phyloP scores from a whole-genome alignment of 352 stramenopile genomes.

The Phytophthora gonapodyides region DNA sequence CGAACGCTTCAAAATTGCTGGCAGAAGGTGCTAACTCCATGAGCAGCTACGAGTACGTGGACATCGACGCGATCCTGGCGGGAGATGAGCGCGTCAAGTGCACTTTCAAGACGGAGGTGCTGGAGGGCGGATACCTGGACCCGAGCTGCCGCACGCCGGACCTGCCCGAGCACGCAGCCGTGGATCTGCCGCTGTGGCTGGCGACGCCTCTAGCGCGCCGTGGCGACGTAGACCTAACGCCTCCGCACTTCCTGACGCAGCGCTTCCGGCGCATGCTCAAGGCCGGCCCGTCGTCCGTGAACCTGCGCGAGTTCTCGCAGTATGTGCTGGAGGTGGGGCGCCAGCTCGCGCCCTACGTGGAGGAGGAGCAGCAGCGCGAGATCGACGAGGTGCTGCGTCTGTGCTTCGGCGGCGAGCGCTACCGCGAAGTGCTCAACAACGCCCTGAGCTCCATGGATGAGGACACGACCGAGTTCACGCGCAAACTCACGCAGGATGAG shows the following conservation, averaged over 20 bases:
- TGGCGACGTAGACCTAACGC: conserved; percentile 58
- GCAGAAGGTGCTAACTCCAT: conserved; percentile 7
- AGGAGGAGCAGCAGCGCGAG: conserved; percentile 46
- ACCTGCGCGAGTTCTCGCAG: conserved; percentile 75
- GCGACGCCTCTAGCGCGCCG: conserved; percentile 53
- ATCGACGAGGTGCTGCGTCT: conserved; percentile 83
- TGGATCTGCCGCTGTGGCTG: conserved; percentile 85
- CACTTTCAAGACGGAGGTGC: conserved; percentile 67
- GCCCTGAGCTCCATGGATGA: conserved; percentile 83
- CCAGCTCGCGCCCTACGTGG: conserved; percentile 60
- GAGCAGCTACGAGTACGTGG: conserved; percentile 52
- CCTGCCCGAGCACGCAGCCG: conserved; percentile 44
- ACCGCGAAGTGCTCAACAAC: conserved; percentile 80
- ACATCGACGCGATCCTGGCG: conserved; percentile 78
- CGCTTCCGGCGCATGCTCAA: conserved; percentile 86
- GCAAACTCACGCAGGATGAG: conserved; percentile 69
- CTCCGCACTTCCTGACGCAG: conserved; percentile 66
- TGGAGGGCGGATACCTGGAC: conserved; percentile 78
- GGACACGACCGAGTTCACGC: conserved; percentile 86
- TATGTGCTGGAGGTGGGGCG: conserved; percentile 77
- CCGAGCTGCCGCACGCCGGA: conserved; percentile 62
- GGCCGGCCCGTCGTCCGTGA: conserved; percentile 70
- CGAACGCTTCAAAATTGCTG: conserved; percentile 1
- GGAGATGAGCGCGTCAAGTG: conserved; percentile 84
- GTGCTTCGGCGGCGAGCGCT: conserved; percentile 77